These are phyloP conservation scores for Pythium myriotylum DNA, from an alignment of 352 stramenopile genomes.

Conservation along the genomic window DNA sequence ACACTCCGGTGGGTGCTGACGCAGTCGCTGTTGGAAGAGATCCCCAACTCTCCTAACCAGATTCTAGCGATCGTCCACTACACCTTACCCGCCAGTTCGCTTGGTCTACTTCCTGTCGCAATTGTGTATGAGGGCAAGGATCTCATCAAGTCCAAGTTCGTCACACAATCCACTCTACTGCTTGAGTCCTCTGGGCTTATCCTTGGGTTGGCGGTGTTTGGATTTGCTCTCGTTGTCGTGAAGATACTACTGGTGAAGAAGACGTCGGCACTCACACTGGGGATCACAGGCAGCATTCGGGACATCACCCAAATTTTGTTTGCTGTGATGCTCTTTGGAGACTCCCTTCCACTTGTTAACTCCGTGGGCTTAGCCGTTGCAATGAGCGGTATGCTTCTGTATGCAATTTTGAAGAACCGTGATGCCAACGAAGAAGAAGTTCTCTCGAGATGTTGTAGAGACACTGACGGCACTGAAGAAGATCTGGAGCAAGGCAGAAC, in stretches of 20 bases:
- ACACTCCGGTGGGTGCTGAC: conserved; percentile 82
- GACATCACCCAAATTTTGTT: conserved; percentile 82
- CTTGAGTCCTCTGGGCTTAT: conserved; percentile 58
- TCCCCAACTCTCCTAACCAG: conserved; percentile 54
- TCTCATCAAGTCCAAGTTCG: conserved; percentile 28
- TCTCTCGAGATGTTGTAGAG: background rate
- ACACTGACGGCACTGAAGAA: background rate
- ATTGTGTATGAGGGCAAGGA: conserved; percentile 22
- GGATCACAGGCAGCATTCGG: conserved; percentile 77
- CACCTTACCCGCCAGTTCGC: conserved; percentile 68
- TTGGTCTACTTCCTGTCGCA: conserved; percentile 65
- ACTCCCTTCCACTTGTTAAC: conserved; percentile 67
- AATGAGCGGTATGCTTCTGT: conserved; percentile 72
- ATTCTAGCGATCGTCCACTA: conserved; percentile 81
- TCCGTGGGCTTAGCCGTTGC: conserved; percentile 64
- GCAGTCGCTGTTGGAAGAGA: conserved; percentile 67
- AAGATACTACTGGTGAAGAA: conserved; percentile 85
- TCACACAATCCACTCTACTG: conserved; percentile 46
- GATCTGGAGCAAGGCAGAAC: conserved; percentile 1
- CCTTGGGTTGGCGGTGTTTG: conserved; percentile 55
- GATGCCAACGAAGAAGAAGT: conserved; percentile 16
- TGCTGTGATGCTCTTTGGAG: conserved; percentile 75
- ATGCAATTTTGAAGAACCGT: conserved; percentile 71
- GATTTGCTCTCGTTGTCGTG: conserved; percentile 79
- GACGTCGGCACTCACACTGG: conserved; percentile 80